Evolutionary conservation across 306 rosid genomes (phyloP), one percentile per base, ranked within the genome.

Genomic region (Inga laurina): DNA sequence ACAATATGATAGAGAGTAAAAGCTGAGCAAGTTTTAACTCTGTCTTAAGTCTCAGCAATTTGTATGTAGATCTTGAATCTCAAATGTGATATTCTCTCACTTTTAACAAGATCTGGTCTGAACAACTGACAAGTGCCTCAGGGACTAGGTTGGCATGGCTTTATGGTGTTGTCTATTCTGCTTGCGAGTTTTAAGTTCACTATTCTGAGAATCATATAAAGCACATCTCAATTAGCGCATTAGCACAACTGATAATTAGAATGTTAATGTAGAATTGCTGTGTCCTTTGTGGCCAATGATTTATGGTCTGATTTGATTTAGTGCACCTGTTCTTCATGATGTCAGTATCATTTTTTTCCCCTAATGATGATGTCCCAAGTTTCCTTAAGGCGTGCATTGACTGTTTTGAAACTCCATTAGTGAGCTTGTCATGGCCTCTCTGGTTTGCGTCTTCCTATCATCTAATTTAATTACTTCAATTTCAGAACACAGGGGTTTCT

Each of bases 401-500:
- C 71, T 65, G 52, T 52, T 37, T 74, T 74, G 19, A 18, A 8
- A 72, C 41, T 80, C 45, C 66, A 4, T 37, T 14, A 34, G 32
- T 12, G 10, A 21, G 74, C 70, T 72, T 44, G 0, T 59, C 35
- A 39, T 81, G 81, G 21, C 8, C 30, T 57, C 39, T 15, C 8
- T 32, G 41, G 44, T 65, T 39, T 56, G 4, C 71, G 49, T 68
- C 43, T 76, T 80, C 16, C 51, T 66, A 30, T 59, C 34, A 48
- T 19, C 78, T 87, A 59, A 87, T 86, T 79, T 7, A 82, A 66
- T 79, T 51, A 21, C 51, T 10, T 79, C 39, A 18, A 75, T 84
- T 81, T 75, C 92, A 96, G 99, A 78, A 96, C 99, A 0, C 99
- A 94, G 87, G 99, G 99, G 83, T 96, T 96, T 81, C 90, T 96